Evolutionary conservation across 2,329 filamentous ascomycete species (phyloP).

Genomic region (Verticillium isaacii): DNA sequence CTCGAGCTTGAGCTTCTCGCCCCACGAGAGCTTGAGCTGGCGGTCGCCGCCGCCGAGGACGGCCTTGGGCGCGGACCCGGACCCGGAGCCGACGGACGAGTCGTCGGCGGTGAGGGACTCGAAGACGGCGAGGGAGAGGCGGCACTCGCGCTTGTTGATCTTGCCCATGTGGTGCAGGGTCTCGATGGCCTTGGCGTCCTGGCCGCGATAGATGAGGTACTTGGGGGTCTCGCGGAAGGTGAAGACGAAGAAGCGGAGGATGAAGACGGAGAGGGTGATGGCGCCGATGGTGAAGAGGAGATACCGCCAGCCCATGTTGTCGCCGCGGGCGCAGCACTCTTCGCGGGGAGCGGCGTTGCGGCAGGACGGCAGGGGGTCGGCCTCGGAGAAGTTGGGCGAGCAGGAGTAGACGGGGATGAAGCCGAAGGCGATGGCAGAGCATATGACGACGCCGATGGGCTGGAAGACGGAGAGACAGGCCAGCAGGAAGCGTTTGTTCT

Average conservation of each 20-base stretch:
- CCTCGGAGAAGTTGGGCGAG: conserved; percentile 43
- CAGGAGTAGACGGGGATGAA: conserved; percentile 48
- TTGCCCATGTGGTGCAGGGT: conserved; percentile 51
- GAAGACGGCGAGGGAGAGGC: conserved; percentile 3
- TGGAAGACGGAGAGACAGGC: conserved; percentile 50
- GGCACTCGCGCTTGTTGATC: conserved; percentile 32
- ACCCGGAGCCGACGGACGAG: conserved; percentile 10
- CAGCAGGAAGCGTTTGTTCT: conserved; percentile 44
- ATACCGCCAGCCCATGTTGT: conserved; percentile 58
- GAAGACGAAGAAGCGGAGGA: conserved; percentile 50
- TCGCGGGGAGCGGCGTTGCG: conserved; percentile 18
- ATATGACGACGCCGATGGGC: conserved; percentile 48
- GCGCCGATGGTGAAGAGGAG: conserved; percentile 50
- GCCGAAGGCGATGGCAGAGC: conserved; percentile 45
- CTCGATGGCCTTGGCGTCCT: conserved; percentile 45
- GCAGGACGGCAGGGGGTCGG: conserved; percentile 38
- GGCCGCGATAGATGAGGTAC: conserved; percentile 50
- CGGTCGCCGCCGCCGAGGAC: conserved; percentile 9
- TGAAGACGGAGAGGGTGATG: conserved; percentile 48
- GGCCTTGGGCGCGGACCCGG: conserved; percentile 12
- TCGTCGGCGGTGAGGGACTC: conserved; percentile 15
- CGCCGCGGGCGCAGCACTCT: conserved; percentile 23
- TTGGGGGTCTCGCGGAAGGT: conserved; percentile 54
- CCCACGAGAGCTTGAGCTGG: not conserved
- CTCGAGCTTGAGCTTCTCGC: not conserved